Evolutionary conservation across 495 filamentous ascomycete species (phyloP).

Genomic region (Daldinia childiae): DNA sequence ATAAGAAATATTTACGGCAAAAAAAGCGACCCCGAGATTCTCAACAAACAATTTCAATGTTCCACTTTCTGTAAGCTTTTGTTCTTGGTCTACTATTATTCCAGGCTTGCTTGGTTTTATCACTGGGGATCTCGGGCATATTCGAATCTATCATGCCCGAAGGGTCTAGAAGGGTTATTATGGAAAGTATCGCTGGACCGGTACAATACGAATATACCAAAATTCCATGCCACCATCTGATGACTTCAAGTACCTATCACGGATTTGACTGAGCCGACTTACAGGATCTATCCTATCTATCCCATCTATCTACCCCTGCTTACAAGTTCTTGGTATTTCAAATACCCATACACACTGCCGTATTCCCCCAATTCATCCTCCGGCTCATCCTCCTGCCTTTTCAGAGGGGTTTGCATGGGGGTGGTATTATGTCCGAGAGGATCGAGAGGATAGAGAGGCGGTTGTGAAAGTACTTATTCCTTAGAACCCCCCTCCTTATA

Average conservation of each 20-base stretch:
- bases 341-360: slow-evolving; percentile 42
- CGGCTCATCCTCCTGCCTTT: slow-evolving; percentile 41
- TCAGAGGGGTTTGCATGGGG: slow-evolving; percentile 39
- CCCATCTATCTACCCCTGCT: slow-evolving; percentile 31
- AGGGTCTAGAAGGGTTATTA: background rate
- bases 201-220: background rate
- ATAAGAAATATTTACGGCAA: slow-evolving; percentile 22
- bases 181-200: background rate
- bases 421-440: slow-evolving; percentile 17
- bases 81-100: background rate
- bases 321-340: slow-evolving; percentile 43
- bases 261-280: slow-evolving; percentile 33
- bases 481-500: slow-evolving; percentile 15
- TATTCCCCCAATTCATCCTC: slow-evolving; percentile 33
- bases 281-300: slow-evolving; percentile 14
- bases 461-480: slow-evolving; percentile 38
- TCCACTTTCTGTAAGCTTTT: slow-evolving; percentile 17
- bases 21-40: slow-evolving; percentile 44
- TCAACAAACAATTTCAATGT: slow-evolving; percentile 32
- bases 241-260: slow-evolving; percentile 22
- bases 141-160: slow-evolving; percentile 3
- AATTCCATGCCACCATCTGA: background rate
- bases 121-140: slow-evolving; percentile 8
- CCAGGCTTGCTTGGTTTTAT: background rate
- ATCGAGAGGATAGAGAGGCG: slow-evolving; percentile 19